A percentile compares a stretch with the other conserved stretches of the same genome.
phyloP scores from a whole-genome alignment of 768 basidiomycete genomes.

The Brasilioporus rufonigricans region DNA sequence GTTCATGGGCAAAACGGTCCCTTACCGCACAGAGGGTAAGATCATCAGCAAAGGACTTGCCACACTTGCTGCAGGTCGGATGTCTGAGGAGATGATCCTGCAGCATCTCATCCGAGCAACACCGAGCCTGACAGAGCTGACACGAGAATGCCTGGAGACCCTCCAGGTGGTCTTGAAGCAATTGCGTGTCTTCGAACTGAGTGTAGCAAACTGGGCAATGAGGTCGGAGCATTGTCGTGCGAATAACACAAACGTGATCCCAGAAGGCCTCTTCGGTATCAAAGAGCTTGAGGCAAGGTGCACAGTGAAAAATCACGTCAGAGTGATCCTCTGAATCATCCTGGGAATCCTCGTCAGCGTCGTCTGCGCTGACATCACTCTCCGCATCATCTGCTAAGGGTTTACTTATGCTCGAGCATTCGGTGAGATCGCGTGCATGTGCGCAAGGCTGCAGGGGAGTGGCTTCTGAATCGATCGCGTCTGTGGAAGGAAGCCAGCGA shows the following conservation, averaged over 20 bases:
- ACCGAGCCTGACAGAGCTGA: constrained; percentile 17
- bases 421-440: neutral
- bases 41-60: constrained; percentile 17
- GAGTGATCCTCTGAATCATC: neutral
- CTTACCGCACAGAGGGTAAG: constrained; percentile 23
- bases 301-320: constrained; percentile 7
- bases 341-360: neutral
- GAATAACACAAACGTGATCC: constrained; percentile 17
- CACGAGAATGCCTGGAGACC: constrained; percentile 15
- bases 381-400: neutral
- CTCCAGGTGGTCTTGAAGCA: constrained; percentile 20
- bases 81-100: constrained; percentile 26
- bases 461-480: neutral
- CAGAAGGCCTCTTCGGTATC: constrained; percentile 7
- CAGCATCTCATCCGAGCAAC: constrained; percentile 24
- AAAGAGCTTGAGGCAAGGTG: constrained; percentile 16
- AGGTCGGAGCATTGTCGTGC: constrained; percentile 3
- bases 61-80: constrained; percentile 24
- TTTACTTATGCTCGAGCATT: neutral
- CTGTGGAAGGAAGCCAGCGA: neutral
- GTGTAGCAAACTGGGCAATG: constrained; percentile 24
- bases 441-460: neutral
- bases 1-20: neutral
- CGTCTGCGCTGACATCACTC: neutral
- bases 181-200: constrained; percentile 19